Base-by-base conservation (phyloP, 345 rosid genomes). In the Bruguiera sexangula region DNA sequence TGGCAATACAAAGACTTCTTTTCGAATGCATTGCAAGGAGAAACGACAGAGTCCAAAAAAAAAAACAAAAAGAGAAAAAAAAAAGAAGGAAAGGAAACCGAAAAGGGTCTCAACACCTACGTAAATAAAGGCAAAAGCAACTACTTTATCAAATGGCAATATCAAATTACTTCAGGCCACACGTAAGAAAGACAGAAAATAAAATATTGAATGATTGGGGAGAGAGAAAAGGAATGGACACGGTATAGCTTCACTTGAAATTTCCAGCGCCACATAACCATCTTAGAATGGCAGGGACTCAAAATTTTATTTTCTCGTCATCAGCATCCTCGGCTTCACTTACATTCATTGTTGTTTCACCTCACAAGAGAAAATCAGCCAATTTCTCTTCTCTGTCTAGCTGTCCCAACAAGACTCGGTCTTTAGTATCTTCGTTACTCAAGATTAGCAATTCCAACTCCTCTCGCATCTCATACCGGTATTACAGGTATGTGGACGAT, bases 401-500 rank as follows among this genome's bases (percentile, higher is more conserved):
- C 16, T 6, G 4, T 3, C 18, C 29, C 76, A 16, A 7, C 66
- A 43, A 43, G 50, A 15, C 19, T 43, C 16, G 3, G 15, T 43
- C 50, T 43, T 13, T 43, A 43, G 18, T 13, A 13, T 13, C 77
- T 34, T 72, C 72, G n/a, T 29, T 20, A 21, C 66, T 27, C 13
- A 43, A 43, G 10, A 43, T 10, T 51, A 18, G 16, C 21, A 65
- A 62, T 21, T 24, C 60, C 56, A 63, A 55, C 20, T 74, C 73
- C 27, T 81, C 75, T 26, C 72, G 77, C 26, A 37, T 69, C 34
- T 67, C 53, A 4, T 82, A 78, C 65, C 69, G 92, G 20, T 73
- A 63, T 34, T 30, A 31, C 43, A 1, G 29, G 22, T 21, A 27
- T 21, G 69, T 67, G 50, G 50, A 77, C 27, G 7, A 29, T 6